phyloP scores from a whole-genome alignment of 1,139 yeast genomes.

The Wickerhamiella pararugosa region DNA sequence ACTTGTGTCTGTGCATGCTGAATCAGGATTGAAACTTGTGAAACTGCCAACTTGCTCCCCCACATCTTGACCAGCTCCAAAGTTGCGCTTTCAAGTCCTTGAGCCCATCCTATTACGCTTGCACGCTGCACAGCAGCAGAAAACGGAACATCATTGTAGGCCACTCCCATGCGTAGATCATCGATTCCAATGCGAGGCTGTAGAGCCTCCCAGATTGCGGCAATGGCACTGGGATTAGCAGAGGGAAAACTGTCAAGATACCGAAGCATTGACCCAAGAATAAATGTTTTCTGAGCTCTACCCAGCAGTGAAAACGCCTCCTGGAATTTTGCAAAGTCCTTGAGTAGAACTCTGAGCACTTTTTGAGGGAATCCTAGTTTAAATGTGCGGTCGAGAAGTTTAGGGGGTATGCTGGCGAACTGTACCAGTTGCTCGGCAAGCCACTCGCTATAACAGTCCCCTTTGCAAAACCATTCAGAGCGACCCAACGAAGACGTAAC shows the following conservation, averaged over 20 bases:
- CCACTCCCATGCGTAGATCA: slow-evolving; percentile 1
- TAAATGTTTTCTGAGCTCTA: neutral
- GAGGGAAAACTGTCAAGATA: neutral
- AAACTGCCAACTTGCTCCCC: slow-evolving; percentile 8
- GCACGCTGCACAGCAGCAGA: slow-evolving; percentile 9
- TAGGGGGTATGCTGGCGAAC: slow-evolving; percentile 4
- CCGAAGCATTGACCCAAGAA: neutral
- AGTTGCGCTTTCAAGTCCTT: neutral
- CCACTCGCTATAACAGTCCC: slow-evolving; percentile 12
- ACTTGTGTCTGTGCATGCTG: slow-evolving; percentile 15
- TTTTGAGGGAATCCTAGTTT: slow-evolving; percentile 14
- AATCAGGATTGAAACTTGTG: slow-evolving; percentile 2
- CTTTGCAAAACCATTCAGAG: slow-evolving; percentile 10
- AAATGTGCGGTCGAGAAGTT: slow-evolving; percentile 10
- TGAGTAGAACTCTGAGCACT: slow-evolving; percentile 4
- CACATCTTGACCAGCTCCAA: slow-evolving; percentile 8
- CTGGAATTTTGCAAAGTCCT: neutral
- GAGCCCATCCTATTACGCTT: slow-evolving; percentile 7
- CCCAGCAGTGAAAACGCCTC: neutral
- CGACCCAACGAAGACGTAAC: slow-evolving; percentile 2
- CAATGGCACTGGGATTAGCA: slow-evolving; percentile 3
- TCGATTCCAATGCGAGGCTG: neutral
- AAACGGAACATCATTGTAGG: neutral
- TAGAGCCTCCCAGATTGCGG: slow-evolving; percentile 10
- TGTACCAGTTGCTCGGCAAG: slow-evolving; percentile 11